Evolutionary conservation across 2,329 filamentous ascomycete genomes (phyloP).

Genomic region (Cordyceps fumosorosea): DNA sequence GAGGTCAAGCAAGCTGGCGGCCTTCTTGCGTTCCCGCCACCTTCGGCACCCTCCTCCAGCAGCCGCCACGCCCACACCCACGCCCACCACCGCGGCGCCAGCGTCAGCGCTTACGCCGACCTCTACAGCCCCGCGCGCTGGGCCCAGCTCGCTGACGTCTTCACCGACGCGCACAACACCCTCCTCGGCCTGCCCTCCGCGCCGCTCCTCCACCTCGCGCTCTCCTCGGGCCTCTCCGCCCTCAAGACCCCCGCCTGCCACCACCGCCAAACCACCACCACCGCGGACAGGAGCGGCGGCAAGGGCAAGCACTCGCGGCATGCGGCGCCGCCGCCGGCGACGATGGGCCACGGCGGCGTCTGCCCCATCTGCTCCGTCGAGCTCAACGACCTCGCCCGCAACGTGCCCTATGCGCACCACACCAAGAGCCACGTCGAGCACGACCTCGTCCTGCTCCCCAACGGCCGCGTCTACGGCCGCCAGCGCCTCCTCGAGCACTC

Average conservation of each 20-base stretch:
- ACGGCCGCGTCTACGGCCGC: slow-evolving; percentile 76
- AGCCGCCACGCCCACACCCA: no score
- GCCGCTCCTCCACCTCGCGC: slow-evolving; percentile 82
- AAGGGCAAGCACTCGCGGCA: background rate
- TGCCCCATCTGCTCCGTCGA: slow-evolving; percentile 96
- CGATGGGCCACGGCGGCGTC: slow-evolving; percentile 63
- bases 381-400: slow-evolving; percentile 81
- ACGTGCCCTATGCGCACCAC: slow-evolving; percentile 91
- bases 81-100: slow-evolving; percentile 15
- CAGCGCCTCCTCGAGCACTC: slow-evolving; percentile 69
- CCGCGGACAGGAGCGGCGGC: slow-evolving; percentile 12
- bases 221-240: slow-evolving; percentile 85
- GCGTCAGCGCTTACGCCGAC: slow-evolving; percentile 39
- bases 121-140: slow-evolving; percentile 72
- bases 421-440: slow-evolving; percentile 88
- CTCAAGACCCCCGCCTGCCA: slow-evolving; percentile 95
- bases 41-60: no score
- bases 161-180: slow-evolving; percentile 78
- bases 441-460: slow-evolving; percentile 81
- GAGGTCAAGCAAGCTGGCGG: slow-evolving; percentile 70
- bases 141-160: slow-evolving; percentile 68
- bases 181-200: slow-evolving; percentile 76
- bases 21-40: slow-evolving; percentile 65
- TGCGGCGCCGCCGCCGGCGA: slow-evolving; percentile 20
- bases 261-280: slow-evolving; percentile 46